A percentile compares a stretch with the other conserved stretches of the same genome.
These are phyloP conservation scores for Blepharisma stoltei DNA, from an alignment of 73 alveolate genomes.

Conservation along the genomic window DNA sequence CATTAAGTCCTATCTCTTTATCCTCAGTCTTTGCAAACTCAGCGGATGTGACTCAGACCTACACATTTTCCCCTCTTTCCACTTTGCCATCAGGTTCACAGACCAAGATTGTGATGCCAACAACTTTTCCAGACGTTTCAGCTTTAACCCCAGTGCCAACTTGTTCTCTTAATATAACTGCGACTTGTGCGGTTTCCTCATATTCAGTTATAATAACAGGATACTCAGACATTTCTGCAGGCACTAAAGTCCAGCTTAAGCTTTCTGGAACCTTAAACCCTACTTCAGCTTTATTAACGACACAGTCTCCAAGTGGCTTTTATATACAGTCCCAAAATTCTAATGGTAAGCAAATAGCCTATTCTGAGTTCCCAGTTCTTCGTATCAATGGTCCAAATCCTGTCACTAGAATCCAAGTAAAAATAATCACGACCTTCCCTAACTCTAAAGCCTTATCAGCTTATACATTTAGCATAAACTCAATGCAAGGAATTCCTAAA, in stretches of 20 bases:
- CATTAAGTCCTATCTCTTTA: neutral
- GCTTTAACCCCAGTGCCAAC: neutral
- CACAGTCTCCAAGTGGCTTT: constrained; percentile 19
- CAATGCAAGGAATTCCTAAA: constrained; percentile 16
- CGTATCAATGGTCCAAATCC: constrained; percentile 14
- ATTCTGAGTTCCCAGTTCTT: constrained; percentile 4
- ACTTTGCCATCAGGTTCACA: neutral
- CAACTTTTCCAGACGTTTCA: neutral
- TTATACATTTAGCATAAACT: neutral
- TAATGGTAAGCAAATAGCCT: neutral
- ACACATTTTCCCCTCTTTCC: neutral
- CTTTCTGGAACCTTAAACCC: neutral
- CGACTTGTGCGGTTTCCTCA: neutral
- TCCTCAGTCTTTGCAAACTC: neutral
- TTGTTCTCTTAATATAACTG: neutral
- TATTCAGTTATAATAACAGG: neutral
- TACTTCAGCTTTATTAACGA: neutral
- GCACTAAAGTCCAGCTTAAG: neutral
- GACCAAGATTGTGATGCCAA: neutral
- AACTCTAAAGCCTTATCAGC: neutral
- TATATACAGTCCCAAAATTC: neutral
- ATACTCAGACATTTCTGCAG: neutral
- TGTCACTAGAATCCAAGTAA: constrained; percentile 7
- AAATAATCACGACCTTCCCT: neutral
- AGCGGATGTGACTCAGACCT: neutral